Evolutionary conservation across 306 rosid species (phyloP).

Genomic region (Malus asiatica): DNA sequence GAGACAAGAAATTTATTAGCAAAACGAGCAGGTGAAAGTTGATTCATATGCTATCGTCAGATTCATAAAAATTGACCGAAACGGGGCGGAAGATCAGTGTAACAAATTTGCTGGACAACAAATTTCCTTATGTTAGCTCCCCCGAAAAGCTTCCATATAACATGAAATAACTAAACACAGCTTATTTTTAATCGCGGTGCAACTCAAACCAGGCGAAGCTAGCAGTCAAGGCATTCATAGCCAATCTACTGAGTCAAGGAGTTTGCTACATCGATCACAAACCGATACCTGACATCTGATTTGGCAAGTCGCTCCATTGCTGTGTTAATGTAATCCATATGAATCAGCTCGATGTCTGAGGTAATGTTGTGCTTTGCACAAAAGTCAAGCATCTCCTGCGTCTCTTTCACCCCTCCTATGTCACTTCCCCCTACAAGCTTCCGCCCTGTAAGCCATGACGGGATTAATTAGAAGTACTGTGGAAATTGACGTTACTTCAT

Average conservation of each 20-base stretch:
- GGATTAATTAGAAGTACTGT: background rate
- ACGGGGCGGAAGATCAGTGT: background rate
- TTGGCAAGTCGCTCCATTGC: conserved; percentile 80
- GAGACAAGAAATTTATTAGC: background rate
- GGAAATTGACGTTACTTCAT: background rate
- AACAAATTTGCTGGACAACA: background rate
- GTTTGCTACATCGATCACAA: conserved; percentile 79
- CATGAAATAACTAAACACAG: background rate
- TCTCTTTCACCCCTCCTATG: conserved; percentile 84
- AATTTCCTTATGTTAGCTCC: background rate
- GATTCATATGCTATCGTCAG: background rate
- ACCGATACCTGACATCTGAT: conserved; percentile 75
- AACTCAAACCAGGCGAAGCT: background rate
- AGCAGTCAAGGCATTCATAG: background rate
- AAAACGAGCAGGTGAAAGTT: background rate
- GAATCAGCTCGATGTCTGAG: conserved; percentile 71
- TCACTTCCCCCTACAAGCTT: conserved; percentile 87
- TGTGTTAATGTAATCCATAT: conserved; percentile 53
- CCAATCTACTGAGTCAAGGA: conserved; percentile 31
- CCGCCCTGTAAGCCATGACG: conserved; percentile 35
- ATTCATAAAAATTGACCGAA: background rate
- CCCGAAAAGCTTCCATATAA: background rate
- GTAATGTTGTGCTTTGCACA: conserved; percentile 64
- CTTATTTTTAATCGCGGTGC: background rate
- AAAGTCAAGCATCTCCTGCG: conserved; percentile 93